Evolutionary conservation across 2,329 filamentous ascomycete species (phyloP).

Genomic region (Arthrobotrys pseudoclavata): DNA sequence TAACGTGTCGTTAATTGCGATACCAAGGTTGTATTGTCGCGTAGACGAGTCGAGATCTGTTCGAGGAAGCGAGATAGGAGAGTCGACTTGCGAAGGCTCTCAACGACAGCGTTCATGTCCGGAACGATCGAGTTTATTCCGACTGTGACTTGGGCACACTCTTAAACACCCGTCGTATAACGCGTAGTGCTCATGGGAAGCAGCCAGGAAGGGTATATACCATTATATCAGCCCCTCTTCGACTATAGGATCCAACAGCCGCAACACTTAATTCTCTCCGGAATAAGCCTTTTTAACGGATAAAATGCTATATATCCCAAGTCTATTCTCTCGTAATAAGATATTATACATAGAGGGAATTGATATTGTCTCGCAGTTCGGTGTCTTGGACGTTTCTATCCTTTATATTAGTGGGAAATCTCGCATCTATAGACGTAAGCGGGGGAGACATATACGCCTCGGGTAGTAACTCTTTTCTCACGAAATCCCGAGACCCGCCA

Average conservation of each 20-base stretch:
- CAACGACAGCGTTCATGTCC: too few species aligned
- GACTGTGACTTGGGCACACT: not conserved
- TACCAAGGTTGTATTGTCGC: not conserved
- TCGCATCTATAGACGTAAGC: not conserved
- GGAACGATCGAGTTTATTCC: not conserved
- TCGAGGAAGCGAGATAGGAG: too few species aligned
- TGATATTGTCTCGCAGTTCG: not conserved
- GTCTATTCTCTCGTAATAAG: not conserved
- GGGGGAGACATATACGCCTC: not conserved
- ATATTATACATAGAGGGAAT: not conserved
- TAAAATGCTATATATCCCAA: not conserved
- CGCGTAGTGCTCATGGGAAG: not conserved
- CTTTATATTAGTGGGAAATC: not conserved
- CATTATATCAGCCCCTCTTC: not conserved
- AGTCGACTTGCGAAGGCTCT: too few species aligned
- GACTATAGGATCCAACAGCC: conserved; percentile 18
- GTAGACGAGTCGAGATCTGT: not conserved
- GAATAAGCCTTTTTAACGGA: not conserved
- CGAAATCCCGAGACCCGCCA: not conserved
- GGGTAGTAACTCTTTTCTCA: not conserved
- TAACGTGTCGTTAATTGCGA: not conserved
- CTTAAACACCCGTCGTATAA: not conserved
- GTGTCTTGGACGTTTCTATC: not conserved
- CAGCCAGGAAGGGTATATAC: not conserved
- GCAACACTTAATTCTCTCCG: conserved; percentile 20